phyloP scores from a whole-genome alignment of 2,329 filamentous ascomycete genomes.

The Aspergillus aculeatus region DNA sequence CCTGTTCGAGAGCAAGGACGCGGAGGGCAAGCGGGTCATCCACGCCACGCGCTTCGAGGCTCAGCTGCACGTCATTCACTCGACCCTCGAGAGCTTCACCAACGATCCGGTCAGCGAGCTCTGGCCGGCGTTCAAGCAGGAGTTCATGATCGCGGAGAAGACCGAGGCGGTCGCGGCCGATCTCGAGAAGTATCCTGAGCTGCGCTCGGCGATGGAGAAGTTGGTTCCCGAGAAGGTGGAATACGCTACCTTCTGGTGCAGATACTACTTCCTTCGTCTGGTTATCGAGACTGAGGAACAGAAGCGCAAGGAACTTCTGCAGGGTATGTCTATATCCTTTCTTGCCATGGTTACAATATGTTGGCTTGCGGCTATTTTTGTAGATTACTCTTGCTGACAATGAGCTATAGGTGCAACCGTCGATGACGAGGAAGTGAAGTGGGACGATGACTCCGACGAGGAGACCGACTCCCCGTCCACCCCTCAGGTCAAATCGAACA shows the following conservation, averaged over 20 bases:
- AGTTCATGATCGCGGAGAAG: constrained; percentile 78
- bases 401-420: constrained; percentile 37
- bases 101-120: constrained; percentile 75
- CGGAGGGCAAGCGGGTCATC: constrained; percentile 84
- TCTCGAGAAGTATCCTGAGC: constrained; percentile 79
- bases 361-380: too few relatives aligned
- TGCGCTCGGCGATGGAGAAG: constrained; percentile 88
- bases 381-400: constrained; percentile 5
- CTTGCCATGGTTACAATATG: background rate
- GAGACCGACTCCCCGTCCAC: constrained; percentile 47
- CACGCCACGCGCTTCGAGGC: constrained; percentile 94
- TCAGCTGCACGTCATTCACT: constrained; percentile 93
- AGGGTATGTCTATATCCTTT: constrained; percentile 61
- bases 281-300: constrained; percentile 92
- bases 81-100: constrained; percentile 74
- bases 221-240: constrained; percentile 90
- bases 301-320: constrained; percentile 81
- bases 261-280: constrained; percentile 92
- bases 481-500: constrained; percentile 40
- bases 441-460: constrained; percentile 70
- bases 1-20: constrained; percentile 91
- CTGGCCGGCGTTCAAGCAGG: constrained; percentile 69
- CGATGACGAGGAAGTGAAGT: constrained; percentile 67
- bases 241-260: constrained; percentile 85
- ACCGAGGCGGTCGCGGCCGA: constrained; percentile 80